Percentiles rank a stretch among this genome's conserved stretches.
Evolutionary conservation across 176 grass and related monocot species (phyloP).

Genomic region (Phyllostachys edulis): DNA sequence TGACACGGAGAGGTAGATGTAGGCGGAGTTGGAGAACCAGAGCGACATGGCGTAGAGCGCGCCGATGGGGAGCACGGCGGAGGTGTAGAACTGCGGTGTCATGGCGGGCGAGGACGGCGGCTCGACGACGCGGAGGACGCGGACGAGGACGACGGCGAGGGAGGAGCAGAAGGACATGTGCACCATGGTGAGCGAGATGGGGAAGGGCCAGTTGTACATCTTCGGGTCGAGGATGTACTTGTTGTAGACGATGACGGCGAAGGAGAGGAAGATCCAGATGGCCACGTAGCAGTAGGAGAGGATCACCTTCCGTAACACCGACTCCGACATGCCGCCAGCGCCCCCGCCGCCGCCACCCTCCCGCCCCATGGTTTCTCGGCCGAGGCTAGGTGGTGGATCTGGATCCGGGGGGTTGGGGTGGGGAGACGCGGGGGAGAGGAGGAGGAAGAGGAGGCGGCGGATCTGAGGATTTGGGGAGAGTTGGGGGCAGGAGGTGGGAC

Average conservation of each 20-base stretch:
- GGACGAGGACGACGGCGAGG: slow-evolving; percentile 71
- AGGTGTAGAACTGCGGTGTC: slow-evolving; percentile 65
- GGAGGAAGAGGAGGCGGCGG: background rate
- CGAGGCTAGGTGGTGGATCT: slow-evolving; percentile 31
- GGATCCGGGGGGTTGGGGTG: slow-evolving; percentile 27
- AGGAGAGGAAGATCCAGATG: slow-evolving; percentile 94
- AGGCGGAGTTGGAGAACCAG: slow-evolving; percentile 98
- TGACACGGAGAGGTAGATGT: slow-evolving; percentile 97
- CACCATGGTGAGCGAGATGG: slow-evolving; percentile 88
- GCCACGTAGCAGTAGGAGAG: slow-evolving; percentile 79
- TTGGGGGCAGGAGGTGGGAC: background rate
- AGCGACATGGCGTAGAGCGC: slow-evolving; percentile 91
- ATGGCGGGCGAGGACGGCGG: slow-evolving; percentile 66
- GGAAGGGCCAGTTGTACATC: slow-evolving; percentile 99
- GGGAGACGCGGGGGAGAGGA: background rate
- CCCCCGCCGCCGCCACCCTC: slow-evolving; percentile 35
- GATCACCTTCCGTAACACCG: slow-evolving; percentile 67
- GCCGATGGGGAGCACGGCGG: slow-evolving; percentile 85
- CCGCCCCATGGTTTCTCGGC: slow-evolving; percentile 29
- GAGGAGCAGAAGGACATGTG: slow-evolving; percentile 96
- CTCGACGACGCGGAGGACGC: slow-evolving; percentile 71
- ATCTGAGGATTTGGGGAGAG: slow-evolving; percentile 40
- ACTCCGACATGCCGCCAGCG: slow-evolving; percentile 48
- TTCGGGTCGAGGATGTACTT: slow-evolving; percentile 98
- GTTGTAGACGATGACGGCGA: slow-evolving; percentile 98